Evolutionary conservation across 495 filamentous ascomycete species (phyloP), one percentile per base, ranked within the genome.

Genomic region (Entonaema liquescens): DNA sequence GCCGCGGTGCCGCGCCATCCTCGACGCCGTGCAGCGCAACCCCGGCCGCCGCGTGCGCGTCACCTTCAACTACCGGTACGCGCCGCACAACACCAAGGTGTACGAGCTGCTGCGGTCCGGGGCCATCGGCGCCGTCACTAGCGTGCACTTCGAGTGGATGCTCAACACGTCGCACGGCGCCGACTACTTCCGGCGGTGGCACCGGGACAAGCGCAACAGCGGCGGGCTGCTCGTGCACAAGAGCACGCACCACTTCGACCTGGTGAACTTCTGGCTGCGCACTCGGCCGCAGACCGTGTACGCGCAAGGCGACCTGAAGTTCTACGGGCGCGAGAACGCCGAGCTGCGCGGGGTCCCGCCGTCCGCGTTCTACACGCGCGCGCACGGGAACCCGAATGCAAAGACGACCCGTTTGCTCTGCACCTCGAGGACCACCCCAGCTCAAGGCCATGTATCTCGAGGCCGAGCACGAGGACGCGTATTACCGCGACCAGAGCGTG

Each of bases 121-220:
- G 17, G 83, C 81, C 6, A 86, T 89, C 71, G 86, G 87, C 2
- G 73, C 74, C 19, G 81, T 88, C 0, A 83, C 82, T 15, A 85
- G 82, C 11, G 83, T 89, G 47, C 87, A 87, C 70, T 88, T 89
- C 64, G 85, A 88, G 70, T 88, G 86, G 86, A 78, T 87, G 73
- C 81, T 89, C 29, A 86, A 89, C 71, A 87, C 85, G 5, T 80
- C 79, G 12, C 87, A 89, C 73, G 87, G 87, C 12, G 86, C 86
- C 0, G 86, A 89, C 66, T 88, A 87, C 75, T 88, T 88, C 77
- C 85, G 86, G 26, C 85, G 87, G 15, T 88, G 87, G 87, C 86
- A 89, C 73, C 84, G 86, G 7, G 86, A 89, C 76, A 83, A 82
- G 72, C 78, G 80, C 33, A 88, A 88, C 73, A 84, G 82, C 65